phyloP scores from a whole-genome alignment of 2,329 filamentous ascomycete species.

The Remersonia thermophila region DNA sequence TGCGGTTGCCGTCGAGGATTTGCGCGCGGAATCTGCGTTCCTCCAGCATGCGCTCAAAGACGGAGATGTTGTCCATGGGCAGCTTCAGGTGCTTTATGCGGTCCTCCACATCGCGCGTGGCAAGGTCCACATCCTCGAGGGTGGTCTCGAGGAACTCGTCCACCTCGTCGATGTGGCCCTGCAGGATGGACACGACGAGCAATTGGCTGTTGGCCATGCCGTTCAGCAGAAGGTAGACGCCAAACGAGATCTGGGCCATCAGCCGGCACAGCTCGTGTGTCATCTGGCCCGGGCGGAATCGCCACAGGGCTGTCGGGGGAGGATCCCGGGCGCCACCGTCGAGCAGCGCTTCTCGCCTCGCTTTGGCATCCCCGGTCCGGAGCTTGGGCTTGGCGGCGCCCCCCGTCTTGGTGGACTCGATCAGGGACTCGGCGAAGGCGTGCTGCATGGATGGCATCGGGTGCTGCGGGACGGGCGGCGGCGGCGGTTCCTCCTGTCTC shows the following conservation, averaged over 20 bases:
- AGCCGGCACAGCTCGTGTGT: conserved; percentile 86
- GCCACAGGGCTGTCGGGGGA: conserved; percentile 64
- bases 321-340: conserved; percentile 56
- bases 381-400: conserved; percentile 38
- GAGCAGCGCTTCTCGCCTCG: conserved; percentile 53
- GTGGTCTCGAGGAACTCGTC: conserved; percentile 82
- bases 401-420: conserved; percentile 49
- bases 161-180: conserved; percentile 85
- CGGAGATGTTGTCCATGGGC: conserved; percentile 67
- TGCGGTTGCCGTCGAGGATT: conserved; percentile 77
- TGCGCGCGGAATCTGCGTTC: conserved; percentile 71
- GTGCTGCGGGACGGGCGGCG: conserved; percentile 34
- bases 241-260: conserved; percentile 84
- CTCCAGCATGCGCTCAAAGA: conserved; percentile 80
- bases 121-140: conserved; percentile 71
- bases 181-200: conserved; percentile 79
- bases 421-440: conserved; percentile 71
- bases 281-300: conserved; percentile 59
- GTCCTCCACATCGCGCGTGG: conserved; percentile 65
- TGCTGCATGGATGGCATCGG: conserved; percentile 66
- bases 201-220: conserved; percentile 78
- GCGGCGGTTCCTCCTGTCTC: too few species aligned
- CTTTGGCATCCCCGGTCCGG: conserved; percentile 43
- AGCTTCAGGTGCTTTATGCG: conserved; percentile 70
- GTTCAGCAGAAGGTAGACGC: conserved; percentile 75